Evolutionary conservation across 768 basidiomycete species (phyloP).

Genomic region (Tylopilus plumbeoviolaceoides): DNA sequence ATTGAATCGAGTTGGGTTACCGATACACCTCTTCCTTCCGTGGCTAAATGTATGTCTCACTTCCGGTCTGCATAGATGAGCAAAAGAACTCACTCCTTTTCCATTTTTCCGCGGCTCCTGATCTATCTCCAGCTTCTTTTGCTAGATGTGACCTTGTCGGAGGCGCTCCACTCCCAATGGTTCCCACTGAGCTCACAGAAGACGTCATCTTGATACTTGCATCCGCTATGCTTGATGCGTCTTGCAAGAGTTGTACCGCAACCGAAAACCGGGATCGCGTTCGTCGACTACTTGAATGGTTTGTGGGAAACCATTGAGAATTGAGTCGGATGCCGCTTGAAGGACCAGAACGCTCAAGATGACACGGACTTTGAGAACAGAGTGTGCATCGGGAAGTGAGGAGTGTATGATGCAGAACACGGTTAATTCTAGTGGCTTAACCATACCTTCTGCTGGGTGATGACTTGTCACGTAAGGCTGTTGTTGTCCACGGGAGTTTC

Average conservation of each 20-base stretch:
- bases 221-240: constrained; percentile 64
- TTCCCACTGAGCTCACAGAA: constrained; percentile 50
- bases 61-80: background rate
- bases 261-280: constrained; percentile 57
- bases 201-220: constrained; percentile 65
- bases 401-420: constrained; percentile 71
- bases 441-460: constrained; percentile 20
- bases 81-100: constrained; percentile 60
- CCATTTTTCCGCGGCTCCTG: constrained; percentile 81
- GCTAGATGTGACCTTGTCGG: constrained; percentile 32
- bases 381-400: constrained; percentile 64
- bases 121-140: constrained; percentile 41
- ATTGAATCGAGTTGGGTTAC: constrained; percentile 96
- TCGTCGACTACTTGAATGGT: constrained; percentile 61
- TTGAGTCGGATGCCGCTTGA: constrained; percentile 74
- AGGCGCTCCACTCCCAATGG: constrained; percentile 36
- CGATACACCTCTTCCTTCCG: constrained; percentile 86
- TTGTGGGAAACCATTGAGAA: constrained; percentile 85
- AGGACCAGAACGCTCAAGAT: constrained; percentile 77
- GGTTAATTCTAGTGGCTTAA: constrained; percentile 46
- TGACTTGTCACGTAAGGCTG: constrained; percentile 46
- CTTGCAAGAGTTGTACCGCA: constrained; percentile 45
- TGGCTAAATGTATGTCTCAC: constrained; percentile 42
- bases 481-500: constrained; percentile 67
- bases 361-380: constrained; percentile 75